phyloP scores from a whole-genome alignment of 805 yeast species.

The Zygosaccharomyces pseudorouxii region DNA sequence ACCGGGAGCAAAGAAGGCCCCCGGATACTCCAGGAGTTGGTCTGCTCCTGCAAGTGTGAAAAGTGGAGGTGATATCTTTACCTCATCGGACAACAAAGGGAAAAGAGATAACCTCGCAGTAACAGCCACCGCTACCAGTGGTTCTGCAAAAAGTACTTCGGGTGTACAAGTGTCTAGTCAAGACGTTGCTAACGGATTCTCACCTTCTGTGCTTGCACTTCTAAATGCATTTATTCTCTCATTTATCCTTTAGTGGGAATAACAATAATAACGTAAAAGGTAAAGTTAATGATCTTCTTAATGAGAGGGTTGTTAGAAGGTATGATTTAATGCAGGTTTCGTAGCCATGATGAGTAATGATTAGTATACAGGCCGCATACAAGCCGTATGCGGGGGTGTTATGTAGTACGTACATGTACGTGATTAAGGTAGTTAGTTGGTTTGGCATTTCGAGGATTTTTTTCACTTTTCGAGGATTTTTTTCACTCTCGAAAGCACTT shows the following conservation, averaged over 20 bases:
- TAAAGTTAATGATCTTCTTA: too few species aligned
- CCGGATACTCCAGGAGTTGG: slow-evolving; percentile 45
- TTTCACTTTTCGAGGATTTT: too few species aligned
- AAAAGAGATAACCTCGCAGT: neutral
- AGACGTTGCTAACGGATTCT: neutral
- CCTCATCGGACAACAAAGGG: slow-evolving; percentile 9
- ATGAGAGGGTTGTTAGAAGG: too few species aligned
- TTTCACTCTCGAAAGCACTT: too few species aligned
- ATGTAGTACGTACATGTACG: neutral
- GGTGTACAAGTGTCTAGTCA: neutral
- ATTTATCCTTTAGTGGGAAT: neutral
- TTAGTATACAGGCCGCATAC: neutral
- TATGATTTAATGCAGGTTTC: too few species aligned
- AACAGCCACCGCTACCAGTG: neutral
- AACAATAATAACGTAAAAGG: too few species aligned
- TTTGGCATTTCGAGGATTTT: neutral
- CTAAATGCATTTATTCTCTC: neutral
- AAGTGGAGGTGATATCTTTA: slow-evolving; percentile 31
- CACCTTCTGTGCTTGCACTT: neutral
- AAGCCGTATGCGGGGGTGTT: neutral
- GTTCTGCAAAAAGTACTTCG: neutral
- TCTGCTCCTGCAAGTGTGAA: slow-evolving; percentile 23
- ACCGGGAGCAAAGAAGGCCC: slow-evolving; percentile 49
- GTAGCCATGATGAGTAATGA: too few species aligned
- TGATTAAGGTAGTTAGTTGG: neutral